Evolutionary conservation across 2,329 filamentous ascomycete genomes (phyloP).

Genomic region (Trichoderma hamatum): DNA sequence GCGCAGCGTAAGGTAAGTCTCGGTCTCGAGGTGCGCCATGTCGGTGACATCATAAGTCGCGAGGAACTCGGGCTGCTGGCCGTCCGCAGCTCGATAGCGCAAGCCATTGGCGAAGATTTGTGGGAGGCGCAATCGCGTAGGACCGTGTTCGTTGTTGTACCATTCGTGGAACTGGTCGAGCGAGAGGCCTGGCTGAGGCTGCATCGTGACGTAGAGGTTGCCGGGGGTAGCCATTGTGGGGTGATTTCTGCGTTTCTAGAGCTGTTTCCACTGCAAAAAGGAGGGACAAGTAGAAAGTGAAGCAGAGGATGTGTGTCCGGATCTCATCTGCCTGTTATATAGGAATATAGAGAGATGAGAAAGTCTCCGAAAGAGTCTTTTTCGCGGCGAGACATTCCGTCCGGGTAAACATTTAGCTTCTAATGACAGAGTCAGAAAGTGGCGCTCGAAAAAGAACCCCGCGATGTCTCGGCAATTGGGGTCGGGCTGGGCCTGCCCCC

Average conservation of each 20-base stretch:
- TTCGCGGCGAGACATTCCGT: not conserved
- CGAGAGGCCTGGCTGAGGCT: slow-evolving; percentile 68
- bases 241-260: not conserved
- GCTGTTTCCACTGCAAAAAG: not conserved
- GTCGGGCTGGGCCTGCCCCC: slow-evolving; percentile 31
- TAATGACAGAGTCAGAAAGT: not conserved
- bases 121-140: slow-evolving; percentile 74
- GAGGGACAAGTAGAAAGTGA: not conserved
- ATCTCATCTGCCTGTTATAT: not conserved
- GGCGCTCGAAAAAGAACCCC: slow-evolving; percentile 2
- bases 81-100: slow-evolving; percentile 72
- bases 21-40: slow-evolving; percentile 69
- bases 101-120: slow-evolving; percentile 76
- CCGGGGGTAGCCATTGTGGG: slow-evolving; percentile 55
- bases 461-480: slow-evolving; percentile 36
- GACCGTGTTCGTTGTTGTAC: slow-evolving; percentile 94
- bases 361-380: not conserved
- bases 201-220: slow-evolving; percentile 85
- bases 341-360: not conserved
- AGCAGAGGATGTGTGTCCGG: not conserved
- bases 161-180: slow-evolving; percentile 80
- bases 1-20: slow-evolving; percentile 69
- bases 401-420: slow-evolving; percentile 9
- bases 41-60: slow-evolving; percentile 81
- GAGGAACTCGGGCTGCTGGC: slow-evolving; percentile 67